Percentiles rank a stretch among this genome's conserved stretches.
Evolutionary conservation across 345 rosid genomes (phyloP).

Genomic region (Iberis pinnata): DNA sequence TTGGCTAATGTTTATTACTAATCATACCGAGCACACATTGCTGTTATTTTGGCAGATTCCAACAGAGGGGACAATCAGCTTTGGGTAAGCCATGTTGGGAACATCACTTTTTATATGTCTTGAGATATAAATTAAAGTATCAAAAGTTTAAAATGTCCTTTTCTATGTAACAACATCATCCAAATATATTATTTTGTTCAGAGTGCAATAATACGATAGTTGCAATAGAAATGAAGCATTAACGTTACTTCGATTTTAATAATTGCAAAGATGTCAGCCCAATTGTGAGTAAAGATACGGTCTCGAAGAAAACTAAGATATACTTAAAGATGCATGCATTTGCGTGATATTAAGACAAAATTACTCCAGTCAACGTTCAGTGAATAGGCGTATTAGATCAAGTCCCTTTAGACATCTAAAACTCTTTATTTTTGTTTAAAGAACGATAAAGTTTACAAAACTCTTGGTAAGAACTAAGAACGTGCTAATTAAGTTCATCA

Average conservation of each 20-base stretch:
- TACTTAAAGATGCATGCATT: conserved; percentile 11
- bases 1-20: no score
- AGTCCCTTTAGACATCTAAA: no score
- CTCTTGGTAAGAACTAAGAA: no score
- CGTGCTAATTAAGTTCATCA: no score
- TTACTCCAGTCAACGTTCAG: conserved; percentile 7
- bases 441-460: no score
- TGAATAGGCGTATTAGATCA: background rate
- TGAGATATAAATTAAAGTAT: background rate
- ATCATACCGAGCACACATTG: no score
- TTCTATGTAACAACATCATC: conserved; percentile 18
- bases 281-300: background rate
- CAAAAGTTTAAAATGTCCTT: conserved; percentile 2
- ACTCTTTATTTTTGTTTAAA: no score
- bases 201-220: conserved; percentile 1
- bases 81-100: conserved; percentile 24
- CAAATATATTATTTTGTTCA: background rate
- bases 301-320: no score
- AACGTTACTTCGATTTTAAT: conserved; percentile 5
- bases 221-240: conserved; percentile 2
- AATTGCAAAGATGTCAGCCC: background rate
- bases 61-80: conserved; percentile 24
- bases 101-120: conserved; percentile 21
- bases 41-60: no score
- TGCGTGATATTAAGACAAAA: conserved; percentile 12